phyloP scores from a whole-genome alignment of 495 filamentous ascomycete genomes.

The Xylaria curta region DNA sequence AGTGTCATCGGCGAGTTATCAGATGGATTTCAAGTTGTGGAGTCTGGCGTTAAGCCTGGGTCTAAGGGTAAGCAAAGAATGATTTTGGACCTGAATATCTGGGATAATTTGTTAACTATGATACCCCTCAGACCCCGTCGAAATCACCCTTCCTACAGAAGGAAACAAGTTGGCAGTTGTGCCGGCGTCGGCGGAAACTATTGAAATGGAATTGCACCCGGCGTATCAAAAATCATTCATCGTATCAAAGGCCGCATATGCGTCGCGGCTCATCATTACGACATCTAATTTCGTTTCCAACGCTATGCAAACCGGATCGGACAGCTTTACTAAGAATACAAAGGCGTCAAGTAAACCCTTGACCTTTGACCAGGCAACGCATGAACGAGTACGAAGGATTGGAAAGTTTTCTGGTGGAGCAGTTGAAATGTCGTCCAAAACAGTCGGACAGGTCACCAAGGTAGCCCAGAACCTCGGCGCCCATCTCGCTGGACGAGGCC shows the following conservation, averaged over 20 bases:
- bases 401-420: constrained; percentile 79
- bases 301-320: constrained; percentile 74
- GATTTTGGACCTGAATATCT: neutral
- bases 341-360: constrained; percentile 78
- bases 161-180: constrained; percentile 74
- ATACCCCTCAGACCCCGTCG: constrained; percentile 74
- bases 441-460: constrained; percentile 75
- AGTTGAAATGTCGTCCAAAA: constrained; percentile 80
- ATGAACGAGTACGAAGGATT: constrained; percentile 83
- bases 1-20: constrained; percentile 91
- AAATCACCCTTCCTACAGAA: constrained; percentile 81
- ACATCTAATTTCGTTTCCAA: constrained; percentile 79
- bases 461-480: constrained; percentile 91
- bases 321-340: constrained; percentile 78
- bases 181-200: constrained; percentile 79
- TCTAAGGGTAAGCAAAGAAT: constrained; percentile 73
- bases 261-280: constrained; percentile 92
- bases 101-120: neutral
- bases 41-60: constrained; percentile 74
- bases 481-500: constrained; percentile 66
- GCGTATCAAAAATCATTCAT: constrained; percentile 86
- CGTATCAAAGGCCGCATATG: constrained; percentile 87
- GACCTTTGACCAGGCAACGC: constrained; percentile 85
- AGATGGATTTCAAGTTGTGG: constrained; percentile 81
- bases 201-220: constrained; percentile 82